Base-by-base conservation (phyloP, 192 early-diverging fungal genomes). In the Rhizoclosmatium globosum region DNA sequence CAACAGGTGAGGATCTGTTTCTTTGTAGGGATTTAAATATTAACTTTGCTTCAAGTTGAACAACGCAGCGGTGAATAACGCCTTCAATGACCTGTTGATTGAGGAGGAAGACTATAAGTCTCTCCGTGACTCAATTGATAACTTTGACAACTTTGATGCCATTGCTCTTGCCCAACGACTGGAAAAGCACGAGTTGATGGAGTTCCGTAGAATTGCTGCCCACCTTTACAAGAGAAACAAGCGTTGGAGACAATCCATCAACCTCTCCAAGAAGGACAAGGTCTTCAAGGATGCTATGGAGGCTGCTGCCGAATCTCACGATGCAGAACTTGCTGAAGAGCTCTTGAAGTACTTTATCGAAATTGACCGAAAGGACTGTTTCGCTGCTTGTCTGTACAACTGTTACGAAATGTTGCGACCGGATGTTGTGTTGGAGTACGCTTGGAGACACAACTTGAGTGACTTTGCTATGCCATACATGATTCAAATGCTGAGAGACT, bases 251-350 rank as follows among this genome's bases (percentile, higher is more conserved):
- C 94, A 99, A 82, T 97, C 96, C 39, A 93, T 99, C 81, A 88
- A 91, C 13, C 85, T 99, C 53, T 98, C 96, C 21, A 98, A 99
- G 89, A 93, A 98, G 86, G 97, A 99, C 85, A 89, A 95, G 75
- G 91, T 98, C 48, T 99, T 92, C 89, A 97, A 98, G 89, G 98
- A 99, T 79, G 97, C 97, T 1, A 99, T 99, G 95, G 96, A 97
- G 71, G 98, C 98, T 4, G 98, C 96, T 6, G 94, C 94, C n/a
- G 92, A 93, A 72, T 97, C 96, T 17, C 89, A 89, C 48, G 94
- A 92, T 76, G 87, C 91, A 17, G 94, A 97, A 64, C 92, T 96
- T 23, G 96, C 94, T 58, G 96, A 99, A 81, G 97, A 99, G 78
- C 85, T 99, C 69, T 84, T 99, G 69, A 92, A 93, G 79, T 99